Conservation (phyloP, 352 stramenopile genomes). For the Phytophthora niederhauseri region DNA sequence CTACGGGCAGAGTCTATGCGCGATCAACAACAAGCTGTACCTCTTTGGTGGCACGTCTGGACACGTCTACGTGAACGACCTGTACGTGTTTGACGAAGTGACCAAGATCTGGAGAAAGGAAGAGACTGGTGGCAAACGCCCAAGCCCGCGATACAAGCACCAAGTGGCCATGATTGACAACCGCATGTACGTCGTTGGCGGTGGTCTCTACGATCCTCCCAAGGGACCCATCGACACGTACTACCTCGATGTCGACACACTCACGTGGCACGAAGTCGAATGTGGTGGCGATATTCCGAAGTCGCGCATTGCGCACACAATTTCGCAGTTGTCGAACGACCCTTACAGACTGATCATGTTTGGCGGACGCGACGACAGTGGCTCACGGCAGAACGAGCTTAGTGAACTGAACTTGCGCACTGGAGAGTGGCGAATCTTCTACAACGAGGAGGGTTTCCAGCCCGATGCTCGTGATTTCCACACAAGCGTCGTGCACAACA, state of each 20-base stretch:
- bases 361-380: constrained; percentile 75
- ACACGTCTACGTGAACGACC: constrained; percentile 85
- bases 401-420: constrained; percentile 70
- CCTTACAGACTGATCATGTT: constrained; percentile 75
- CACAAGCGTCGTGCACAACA: constrained; percentile 73
- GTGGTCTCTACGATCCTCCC: constrained; percentile 80
- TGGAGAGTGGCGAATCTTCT: constrained; percentile 65
- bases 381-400: constrained; percentile 69
- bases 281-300: constrained; percentile 66
- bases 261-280: constrained; percentile 68
- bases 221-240: constrained; percentile 83
- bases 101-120: constrained; percentile 77
- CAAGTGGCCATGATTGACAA: constrained; percentile 72
- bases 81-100: constrained; percentile 83
- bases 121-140: constrained; percentile 61
- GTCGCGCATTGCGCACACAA: constrained; percentile 83
- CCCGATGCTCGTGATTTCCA: constrained; percentile 86
- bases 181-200: constrained; percentile 82
- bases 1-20: constrained; percentile 79
- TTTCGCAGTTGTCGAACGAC: constrained; percentile 58
- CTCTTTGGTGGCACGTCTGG: constrained; percentile 83
- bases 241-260: constrained; percentile 76
- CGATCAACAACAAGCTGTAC: constrained; percentile 83
- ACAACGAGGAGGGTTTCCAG: constrained; percentile 63
- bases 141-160: constrained; percentile 85